Evolutionary conservation across 1,284 basidiomycete species (phyloP).

Genomic region (Vanrija sp.): DNA sequence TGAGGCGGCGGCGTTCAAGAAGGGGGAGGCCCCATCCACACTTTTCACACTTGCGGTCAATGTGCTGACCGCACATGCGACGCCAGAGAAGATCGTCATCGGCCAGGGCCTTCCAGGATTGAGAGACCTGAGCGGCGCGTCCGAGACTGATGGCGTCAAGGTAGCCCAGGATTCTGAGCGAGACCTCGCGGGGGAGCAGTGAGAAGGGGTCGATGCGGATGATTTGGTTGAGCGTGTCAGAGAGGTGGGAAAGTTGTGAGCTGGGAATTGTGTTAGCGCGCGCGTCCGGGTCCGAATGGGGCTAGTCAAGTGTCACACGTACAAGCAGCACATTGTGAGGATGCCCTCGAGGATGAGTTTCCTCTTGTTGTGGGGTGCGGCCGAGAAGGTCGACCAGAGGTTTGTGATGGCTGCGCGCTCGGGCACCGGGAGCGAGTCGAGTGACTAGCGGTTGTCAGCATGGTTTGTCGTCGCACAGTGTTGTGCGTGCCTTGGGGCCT

Average conservation of each 20-base stretch:
- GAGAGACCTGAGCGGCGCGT: slow-evolving; percentile 88
- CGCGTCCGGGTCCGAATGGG: too few relatives aligned
- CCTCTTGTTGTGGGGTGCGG: slow-evolving; percentile 82
- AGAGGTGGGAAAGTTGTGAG: slow-evolving; percentile 90
- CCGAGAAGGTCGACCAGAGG: slow-evolving; percentile 96
- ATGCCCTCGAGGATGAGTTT: slow-evolving; percentile 94
- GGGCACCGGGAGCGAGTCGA: slow-evolving; percentile 83
- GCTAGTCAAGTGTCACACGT: slow-evolving; percentile 13
- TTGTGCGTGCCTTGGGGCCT: background rate
- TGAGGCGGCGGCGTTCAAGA: slow-evolving; percentile 58
- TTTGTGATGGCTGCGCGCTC: slow-evolving; percentile 87
- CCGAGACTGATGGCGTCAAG: slow-evolving; percentile 95
- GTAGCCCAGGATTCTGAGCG: slow-evolving; percentile 82
- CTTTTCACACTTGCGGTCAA: slow-evolving; percentile 93
- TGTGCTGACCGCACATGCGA: slow-evolving; percentile 97
- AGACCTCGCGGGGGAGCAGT: slow-evolving; percentile 85
- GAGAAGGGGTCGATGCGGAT: slow-evolving; percentile 94
- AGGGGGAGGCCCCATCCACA: slow-evolving; percentile 97
- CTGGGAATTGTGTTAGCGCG: slow-evolving; percentile 17
- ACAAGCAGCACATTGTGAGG: slow-evolving; percentile 99
- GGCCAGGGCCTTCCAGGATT: slow-evolving; percentile 80
- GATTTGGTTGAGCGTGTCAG: slow-evolving; percentile 82
- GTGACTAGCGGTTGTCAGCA: slow-evolving; percentile 59
- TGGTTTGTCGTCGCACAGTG: background rate
- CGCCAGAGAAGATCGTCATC: slow-evolving; percentile 97